Evolutionary conservation across 108 stramenopile species (phyloP), one percentile per base, ranked within the genome.

Genomic region (Cyclostephanos tholiformis): DNA sequence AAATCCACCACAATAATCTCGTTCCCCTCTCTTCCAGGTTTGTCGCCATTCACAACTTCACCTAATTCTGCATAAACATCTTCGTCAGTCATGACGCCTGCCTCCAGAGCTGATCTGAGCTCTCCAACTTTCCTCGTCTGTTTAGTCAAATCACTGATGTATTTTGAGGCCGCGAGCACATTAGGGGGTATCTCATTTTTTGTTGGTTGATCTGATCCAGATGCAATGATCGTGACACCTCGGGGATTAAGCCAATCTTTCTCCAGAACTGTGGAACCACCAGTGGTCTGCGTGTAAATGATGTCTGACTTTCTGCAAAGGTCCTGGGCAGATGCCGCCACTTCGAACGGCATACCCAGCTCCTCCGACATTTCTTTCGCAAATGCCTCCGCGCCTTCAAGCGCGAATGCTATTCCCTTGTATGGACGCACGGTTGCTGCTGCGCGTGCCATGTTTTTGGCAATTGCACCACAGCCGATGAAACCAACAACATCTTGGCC

Each of bases 1-100:
- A 97, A 82, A 80, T 97, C 97, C 16, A 97, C 97, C 7, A 97
- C 93, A 80, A 97, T 96, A 14, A 97, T 85, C 81, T 97, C 97
- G 56, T 96, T 91, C 36, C 91, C 92, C 75, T 88, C 93, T 59
- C 97, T 65, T 50, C 97, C 97, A 6, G 88, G 69, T 76, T 96
- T 96, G 39, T 76, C 84, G 27, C 97, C 97, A 83, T 94, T 95
- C 29, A 97, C 97, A 59, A 97, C 77, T 60, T 97, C 91, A 27
- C 97, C 97, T 20, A 97, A 76, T 75, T 97, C 97, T 1, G 92
- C 93, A 82, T 97, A 87, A 6, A 97, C 97, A 82, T 97, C 97
- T 27, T 65, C 83, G 74, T 90, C 89, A 29, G 90, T 95, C 95
- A 97, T 96, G 50, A 89, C 81, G 17, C 95, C 95, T 5, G 88